Evolutionary conservation across 352 stramenopile species (phyloP), one percentile per base, ranked within the genome.

Genomic region (Pythium aphanidermatum): DNA sequence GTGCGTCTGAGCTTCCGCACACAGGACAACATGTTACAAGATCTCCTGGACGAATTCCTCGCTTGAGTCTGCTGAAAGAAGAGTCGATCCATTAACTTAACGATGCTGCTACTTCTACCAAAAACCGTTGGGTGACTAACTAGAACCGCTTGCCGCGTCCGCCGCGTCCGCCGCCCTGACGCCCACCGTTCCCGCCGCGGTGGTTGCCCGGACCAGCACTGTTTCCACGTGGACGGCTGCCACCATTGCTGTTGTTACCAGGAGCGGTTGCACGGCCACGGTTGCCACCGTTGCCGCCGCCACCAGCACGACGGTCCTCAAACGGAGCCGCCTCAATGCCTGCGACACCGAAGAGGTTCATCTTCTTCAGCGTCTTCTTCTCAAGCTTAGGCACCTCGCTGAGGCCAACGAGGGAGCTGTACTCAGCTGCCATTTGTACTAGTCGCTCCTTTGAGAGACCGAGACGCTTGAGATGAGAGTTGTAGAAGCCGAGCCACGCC

Each of bases 401-500:
- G 24, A 65, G 47, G 23, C 80, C 68, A 11, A 79, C 63, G 47
- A 66, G 34, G 14, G 68, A 26, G 16, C 44, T 54, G 53, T 38
- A 66, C 24, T 68, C 47, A 44, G 92, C 87, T 8, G 68, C 74
- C 36, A 75, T 50, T 29, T 65, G 42, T 7, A 95, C 83, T 26
- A 94, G 61, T 21, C 63, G 45, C 26, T 68, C 58, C 30, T 72
- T 70, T 35, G 46, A 39, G 11, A 70, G 47, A 19, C 46, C 35
- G 9, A 69, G 44, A 14, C 60, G 55, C 62, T 84, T 88, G 19
- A 74, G 16, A 47, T 89, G 46, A 25, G 75, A 78, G 59, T 89
- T 88, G 88, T 98, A 98, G 64, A 96, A 98, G 12, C 95, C 95
- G 25, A 98, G 74, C 79, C 82, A 98, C 27, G 93, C 92, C 64